phyloP scores from a whole-genome alignment of 352 stramenopile species.

The Proteromonas lacertae region DNA sequence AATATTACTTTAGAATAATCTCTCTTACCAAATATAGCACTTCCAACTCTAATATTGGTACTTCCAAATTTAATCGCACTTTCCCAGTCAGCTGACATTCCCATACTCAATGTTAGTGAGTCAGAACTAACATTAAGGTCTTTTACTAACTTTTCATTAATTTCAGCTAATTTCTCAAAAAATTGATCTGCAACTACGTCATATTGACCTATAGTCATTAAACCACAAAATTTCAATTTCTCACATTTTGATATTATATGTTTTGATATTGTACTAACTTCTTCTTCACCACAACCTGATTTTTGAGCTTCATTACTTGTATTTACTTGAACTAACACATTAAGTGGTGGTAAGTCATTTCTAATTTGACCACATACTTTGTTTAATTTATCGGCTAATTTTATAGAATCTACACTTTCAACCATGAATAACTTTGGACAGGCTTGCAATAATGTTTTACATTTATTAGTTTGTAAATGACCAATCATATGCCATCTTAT shows the following conservation, averaged over 20 bases:
- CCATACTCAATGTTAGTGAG: conserved; percentile 77
- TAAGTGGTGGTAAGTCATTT: conserved; percentile 23
- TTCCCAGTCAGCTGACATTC: conserved; percentile 92
- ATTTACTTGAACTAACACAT: conserved; percentile 87
- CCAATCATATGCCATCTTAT: conserved; percentile 93
- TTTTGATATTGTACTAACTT: conserved; percentile 25
- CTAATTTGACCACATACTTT: conserved; percentile 24
- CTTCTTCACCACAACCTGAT: conserved; percentile 35
- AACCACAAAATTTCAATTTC: conserved; percentile 50
- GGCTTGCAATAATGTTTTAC: conserved; percentile 40
- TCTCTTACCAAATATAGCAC: conserved; percentile 79
- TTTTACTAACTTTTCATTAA: conserved; percentile 23
- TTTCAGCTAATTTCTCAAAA: conserved; percentile 44
- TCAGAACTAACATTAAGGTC: conserved; percentile 21
- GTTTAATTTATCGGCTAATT: conserved; percentile 79
- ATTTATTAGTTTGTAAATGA: conserved; percentile 90
- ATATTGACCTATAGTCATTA: conserved; percentile 86
- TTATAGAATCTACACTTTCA: conserved; percentile 74
- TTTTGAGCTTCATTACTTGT: conserved; percentile 90
- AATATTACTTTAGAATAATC: no score
- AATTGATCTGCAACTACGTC: conserved; percentile 59
- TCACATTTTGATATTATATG: conserved; percentile 53
- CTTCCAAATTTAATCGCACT: conserved; percentile 68
- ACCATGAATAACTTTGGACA: conserved; percentile 65
- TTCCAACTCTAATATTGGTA: conserved; percentile 76